Conservation (phyloP, 2,329 filamentous ascomycete species). For the Penicillium sp. region DNA sequence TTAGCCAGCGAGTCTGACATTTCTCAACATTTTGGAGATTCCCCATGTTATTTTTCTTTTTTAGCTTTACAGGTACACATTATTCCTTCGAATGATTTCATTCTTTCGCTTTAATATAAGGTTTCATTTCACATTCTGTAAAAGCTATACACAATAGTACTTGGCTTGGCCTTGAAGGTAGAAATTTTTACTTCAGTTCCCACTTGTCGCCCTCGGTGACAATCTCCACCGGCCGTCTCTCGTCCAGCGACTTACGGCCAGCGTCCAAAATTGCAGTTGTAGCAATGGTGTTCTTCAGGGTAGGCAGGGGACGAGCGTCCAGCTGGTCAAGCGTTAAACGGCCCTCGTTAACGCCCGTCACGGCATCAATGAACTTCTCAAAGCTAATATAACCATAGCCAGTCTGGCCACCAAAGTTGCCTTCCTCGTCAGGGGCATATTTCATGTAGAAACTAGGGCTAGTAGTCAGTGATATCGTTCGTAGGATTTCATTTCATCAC, state of each 20-base stretch:
- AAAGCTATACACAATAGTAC: conserved; percentile 1
- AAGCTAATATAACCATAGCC: conserved; percentile 94
- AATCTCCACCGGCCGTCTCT: conserved; percentile 78
- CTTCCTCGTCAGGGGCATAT: conserved; percentile 91
- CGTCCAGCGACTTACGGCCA: conserved; percentile 81
- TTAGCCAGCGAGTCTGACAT: conserved; percentile 5
- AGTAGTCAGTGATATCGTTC: background rate
- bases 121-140: conserved; percentile 1
- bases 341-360: conserved; percentile 76
- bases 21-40: background rate
- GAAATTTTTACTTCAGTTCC: conserved; percentile 63
- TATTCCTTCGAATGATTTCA: background rate
- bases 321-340: conserved; percentile 73
- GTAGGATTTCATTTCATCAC: background rate
- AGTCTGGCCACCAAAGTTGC: conserved; percentile 88
- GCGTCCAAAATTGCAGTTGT: conserved; percentile 92
- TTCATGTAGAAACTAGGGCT: conserved; percentile 77
- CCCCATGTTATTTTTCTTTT: background rate
- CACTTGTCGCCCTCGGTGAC: conserved; percentile 54
- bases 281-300: conserved; percentile 84
- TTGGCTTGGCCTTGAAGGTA: background rate
- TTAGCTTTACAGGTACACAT: background rate
- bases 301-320: conserved; percentile 80
- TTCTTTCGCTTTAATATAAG: background rate
- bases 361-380: conserved; percentile 93